Evolutionary conservation across 192 early-diverging fungal species (phyloP).

Genomic region (Podila clonocystis): DNA sequence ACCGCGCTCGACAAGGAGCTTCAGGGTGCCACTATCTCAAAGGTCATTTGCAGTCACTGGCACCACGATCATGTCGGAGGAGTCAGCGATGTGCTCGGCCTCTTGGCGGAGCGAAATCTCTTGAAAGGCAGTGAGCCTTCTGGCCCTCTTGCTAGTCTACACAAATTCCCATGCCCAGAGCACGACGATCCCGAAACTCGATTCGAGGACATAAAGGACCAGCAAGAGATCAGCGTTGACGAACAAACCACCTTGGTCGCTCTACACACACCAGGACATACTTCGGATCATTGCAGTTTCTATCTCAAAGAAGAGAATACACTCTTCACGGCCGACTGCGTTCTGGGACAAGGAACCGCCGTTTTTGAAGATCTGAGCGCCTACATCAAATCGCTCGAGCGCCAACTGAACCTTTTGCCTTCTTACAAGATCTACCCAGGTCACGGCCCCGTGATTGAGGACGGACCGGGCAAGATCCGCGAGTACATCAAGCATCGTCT

Average conservation of each 20-base stretch:
- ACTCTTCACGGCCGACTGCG: constrained; percentile 83
- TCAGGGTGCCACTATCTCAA: constrained; percentile 63
- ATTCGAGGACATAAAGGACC: constrained; percentile 55
- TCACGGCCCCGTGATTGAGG: constrained; percentile 81
- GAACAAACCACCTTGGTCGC: constrained; percentile 68
- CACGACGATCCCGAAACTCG: constrained; percentile 41
- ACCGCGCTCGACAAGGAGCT: constrained; percentile 58
- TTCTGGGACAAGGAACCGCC: constrained; percentile 86
- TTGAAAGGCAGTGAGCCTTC: constrained; percentile 4
- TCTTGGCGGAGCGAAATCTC: constrained; percentile 28
- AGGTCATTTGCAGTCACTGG: constrained; percentile 82
- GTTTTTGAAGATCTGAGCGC: constrained; percentile 77
- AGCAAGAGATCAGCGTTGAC: constrained; percentile 69
- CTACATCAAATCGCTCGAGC: constrained; percentile 75
- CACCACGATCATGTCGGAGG: constrained; percentile 88
- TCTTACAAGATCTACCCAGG: constrained; percentile 62
- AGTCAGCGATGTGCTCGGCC: constrained; percentile 48
- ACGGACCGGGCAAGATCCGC: constrained; percentile 69
- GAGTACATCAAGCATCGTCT: constrained; percentile 84
- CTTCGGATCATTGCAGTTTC: constrained; percentile 81
- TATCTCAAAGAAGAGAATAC: constrained; percentile 71
- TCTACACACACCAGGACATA: constrained; percentile 85
- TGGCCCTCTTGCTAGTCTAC: constrained; percentile 18
- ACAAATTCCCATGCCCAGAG: constrained; percentile 37
- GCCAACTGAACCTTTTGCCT: constrained; percentile 34